Percentiles rank a stretch among this genome's conserved stretches.
These are phyloP conservation scores for Yamadazyma spencermartinsiae DNA, from an alignment of 1,139 yeast genomes.

Conservation along the genomic window DNA sequence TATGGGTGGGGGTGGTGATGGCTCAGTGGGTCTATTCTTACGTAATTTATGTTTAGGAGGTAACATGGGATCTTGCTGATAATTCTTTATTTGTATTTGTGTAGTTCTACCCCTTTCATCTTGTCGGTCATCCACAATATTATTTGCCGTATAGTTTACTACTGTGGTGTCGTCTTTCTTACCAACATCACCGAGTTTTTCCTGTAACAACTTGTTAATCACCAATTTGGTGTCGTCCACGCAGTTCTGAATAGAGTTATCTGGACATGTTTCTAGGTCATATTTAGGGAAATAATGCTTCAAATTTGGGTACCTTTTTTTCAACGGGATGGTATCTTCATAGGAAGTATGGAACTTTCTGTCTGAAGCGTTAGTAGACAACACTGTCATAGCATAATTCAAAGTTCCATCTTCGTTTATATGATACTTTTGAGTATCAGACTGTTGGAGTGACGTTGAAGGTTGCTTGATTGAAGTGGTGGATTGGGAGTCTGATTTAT, in stretches of 20 bases:
- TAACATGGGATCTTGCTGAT: constrained; percentile 78
- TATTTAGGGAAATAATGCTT: constrained; percentile 43
- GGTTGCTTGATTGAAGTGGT: not conserved
- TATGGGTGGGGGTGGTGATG: constrained; percentile 66
- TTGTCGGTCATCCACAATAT: constrained; percentile 11
- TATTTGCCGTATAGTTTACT: constrained; percentile 23
- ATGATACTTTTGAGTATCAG: constrained; percentile 23
- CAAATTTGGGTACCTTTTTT: constrained; percentile 38
- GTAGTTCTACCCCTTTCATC: constrained; percentile 21
- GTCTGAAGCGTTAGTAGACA: constrained; percentile 13
- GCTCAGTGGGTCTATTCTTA: constrained; percentile 64
- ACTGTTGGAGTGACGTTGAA: too few species aligned
- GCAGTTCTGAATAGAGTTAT: constrained; percentile 26
- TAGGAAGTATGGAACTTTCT: constrained; percentile 27
- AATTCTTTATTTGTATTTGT: constrained; percentile 31
- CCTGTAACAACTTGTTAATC: constrained; percentile 23
- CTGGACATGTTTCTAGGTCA: constrained; percentile 27
- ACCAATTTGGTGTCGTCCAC: constrained; percentile 31
- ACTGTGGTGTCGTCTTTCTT: constrained; percentile 16
- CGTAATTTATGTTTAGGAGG: constrained; percentile 78
- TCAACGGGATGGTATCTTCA: constrained; percentile 45
- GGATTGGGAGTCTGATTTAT: not conserved
- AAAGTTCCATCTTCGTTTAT: constrained; percentile 30
- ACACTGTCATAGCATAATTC: constrained; percentile 28
- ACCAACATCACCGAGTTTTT: constrained; percentile 19